Percentiles rank a stretch among this genome's conserved stretches.
These are phyloP conservation scores for Microbotryum scabiosae DNA, from an alignment of 1,284 basidiomycete genomes.

Conservation along the genomic window DNA sequence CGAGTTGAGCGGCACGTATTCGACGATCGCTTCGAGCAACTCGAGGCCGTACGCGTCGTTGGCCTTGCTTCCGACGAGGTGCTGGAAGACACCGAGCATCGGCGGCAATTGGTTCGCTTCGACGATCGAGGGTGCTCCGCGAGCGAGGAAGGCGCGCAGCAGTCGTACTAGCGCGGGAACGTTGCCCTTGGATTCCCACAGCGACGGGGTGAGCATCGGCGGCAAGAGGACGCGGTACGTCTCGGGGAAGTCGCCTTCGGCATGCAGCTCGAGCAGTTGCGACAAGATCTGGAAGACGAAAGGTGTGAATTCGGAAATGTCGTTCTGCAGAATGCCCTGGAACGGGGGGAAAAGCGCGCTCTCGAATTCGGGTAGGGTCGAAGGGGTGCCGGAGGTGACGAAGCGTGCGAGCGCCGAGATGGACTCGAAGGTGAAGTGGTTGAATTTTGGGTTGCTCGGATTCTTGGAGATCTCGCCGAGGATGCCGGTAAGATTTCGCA, in stretches of 20 bases:
- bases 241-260: constrained; percentile 51
- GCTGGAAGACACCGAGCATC: constrained; percentile 79
- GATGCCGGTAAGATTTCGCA: constrained; percentile 70
- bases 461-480: constrained; percentile 84
- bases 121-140: constrained; percentile 64
- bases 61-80: constrained; percentile 73
- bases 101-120: constrained; percentile 63
- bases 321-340: constrained; percentile 77
- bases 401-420: constrained; percentile 89
- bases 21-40: constrained; percentile 68
- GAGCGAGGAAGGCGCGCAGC: constrained; percentile 70
- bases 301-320: constrained; percentile 93
- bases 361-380: constrained; percentile 69
- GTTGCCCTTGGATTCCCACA: constrained; percentile 94
- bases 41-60: constrained; percentile 91
- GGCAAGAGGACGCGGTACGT: constrained; percentile 73
- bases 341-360: constrained; percentile 68
- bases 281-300: constrained; percentile 96
- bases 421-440: constrained; percentile 94
- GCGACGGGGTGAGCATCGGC: constrained; percentile 72
- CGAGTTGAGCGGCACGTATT: constrained; percentile 57
- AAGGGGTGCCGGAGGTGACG: constrained; percentile 60
- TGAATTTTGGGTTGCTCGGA: constrained; percentile 94
- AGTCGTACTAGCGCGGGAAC: constrained; percentile 87
- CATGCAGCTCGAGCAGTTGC: constrained; percentile 85